Percentiles rank a stretch among this genome's conserved stretches.
Conservation (phyloP, 2,329 filamentous ascomycete genomes). For the Colletotrichum graminicola region DNA sequence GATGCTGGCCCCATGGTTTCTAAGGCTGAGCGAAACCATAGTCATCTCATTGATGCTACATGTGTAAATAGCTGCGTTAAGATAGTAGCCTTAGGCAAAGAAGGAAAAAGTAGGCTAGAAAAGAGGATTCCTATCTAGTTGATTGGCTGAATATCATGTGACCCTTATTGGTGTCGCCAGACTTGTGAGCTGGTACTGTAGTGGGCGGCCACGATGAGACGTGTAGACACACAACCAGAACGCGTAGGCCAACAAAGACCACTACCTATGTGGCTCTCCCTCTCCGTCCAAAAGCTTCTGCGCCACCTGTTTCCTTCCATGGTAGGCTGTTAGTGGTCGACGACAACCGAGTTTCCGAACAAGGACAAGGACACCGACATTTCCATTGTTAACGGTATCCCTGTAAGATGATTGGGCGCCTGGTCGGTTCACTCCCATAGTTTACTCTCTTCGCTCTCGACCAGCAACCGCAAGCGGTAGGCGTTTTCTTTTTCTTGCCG, state of each 20-base stretch:
- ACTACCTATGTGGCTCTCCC: background rate
- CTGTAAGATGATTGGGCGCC: constrained; percentile 39
- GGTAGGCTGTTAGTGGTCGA: background rate
- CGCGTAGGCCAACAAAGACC: constrained; percentile 20
- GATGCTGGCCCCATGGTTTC: no score
- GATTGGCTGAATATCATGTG: no score
- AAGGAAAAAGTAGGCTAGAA: no score
- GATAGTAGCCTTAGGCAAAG: no score
- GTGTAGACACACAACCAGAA: background rate
- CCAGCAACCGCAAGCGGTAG: constrained; percentile 14
- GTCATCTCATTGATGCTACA: no score
- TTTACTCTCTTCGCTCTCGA: background rate
- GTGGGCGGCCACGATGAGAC: background rate
- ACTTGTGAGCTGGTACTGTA: no score
- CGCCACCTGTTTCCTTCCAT: no score
- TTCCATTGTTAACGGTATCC: constrained; percentile 11
- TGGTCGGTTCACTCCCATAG: constrained; percentile 9
- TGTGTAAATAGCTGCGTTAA: no score
- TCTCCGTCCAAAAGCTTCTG: no score
- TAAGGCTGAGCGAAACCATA: no score
- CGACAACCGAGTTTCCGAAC: constrained; percentile 7
- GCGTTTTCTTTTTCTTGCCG: background rate
- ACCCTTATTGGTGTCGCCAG: no score
- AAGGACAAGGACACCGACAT: constrained; percentile 28
- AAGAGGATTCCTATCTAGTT: no score